phyloP scores from a whole-genome alignment of 768 basidiomycete genomes.

The Naganishia kalamii region DNA sequence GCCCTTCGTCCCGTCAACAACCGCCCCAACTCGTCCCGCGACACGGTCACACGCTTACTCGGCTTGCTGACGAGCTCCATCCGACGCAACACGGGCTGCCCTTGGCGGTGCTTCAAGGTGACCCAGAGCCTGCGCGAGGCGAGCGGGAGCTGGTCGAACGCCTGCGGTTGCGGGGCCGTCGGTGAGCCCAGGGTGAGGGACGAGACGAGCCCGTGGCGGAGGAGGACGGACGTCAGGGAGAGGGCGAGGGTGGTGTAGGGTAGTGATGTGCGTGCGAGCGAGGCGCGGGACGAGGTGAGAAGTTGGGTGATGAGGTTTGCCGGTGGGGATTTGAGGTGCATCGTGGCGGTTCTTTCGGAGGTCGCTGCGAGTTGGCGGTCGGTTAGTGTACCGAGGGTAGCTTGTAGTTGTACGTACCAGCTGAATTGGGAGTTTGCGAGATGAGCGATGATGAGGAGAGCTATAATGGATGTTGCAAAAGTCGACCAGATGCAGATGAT shows the following conservation, averaged over 20 bases:
- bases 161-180: constrained; percentile 56
- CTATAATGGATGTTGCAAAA: too few relatives aligned
- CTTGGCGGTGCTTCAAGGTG: constrained; percentile 85
- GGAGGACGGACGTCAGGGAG: constrained; percentile 83
- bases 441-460: too few relatives aligned
- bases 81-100: constrained; percentile 68
- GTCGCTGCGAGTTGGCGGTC: not conserved
- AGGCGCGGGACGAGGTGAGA: constrained; percentile 84
- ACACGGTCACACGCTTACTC: constrained; percentile 71
- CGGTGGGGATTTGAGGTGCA: constrained; percentile 46
- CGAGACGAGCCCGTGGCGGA: constrained; percentile 81
- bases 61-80: constrained; percentile 82
- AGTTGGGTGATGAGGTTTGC: constrained; percentile 82
- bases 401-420: too few relatives aligned
- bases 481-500: too few relatives aligned
- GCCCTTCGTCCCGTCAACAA: constrained; percentile 77
- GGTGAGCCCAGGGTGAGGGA: constrained; percentile 65
- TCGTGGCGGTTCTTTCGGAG: not conserved
- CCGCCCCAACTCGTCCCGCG: constrained; percentile 62
- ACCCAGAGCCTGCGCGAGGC: constrained; percentile 83
- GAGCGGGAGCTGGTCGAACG: constrained; percentile 58
- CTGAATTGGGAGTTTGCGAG: too few relatives aligned
- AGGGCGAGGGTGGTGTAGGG: constrained; percentile 82
- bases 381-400: not conserved
- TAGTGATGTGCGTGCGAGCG: constrained; percentile 69